Evolutionary conservation across 768 basidiomycete species (phyloP).

Genomic region (Cyathus striatus): DNA sequence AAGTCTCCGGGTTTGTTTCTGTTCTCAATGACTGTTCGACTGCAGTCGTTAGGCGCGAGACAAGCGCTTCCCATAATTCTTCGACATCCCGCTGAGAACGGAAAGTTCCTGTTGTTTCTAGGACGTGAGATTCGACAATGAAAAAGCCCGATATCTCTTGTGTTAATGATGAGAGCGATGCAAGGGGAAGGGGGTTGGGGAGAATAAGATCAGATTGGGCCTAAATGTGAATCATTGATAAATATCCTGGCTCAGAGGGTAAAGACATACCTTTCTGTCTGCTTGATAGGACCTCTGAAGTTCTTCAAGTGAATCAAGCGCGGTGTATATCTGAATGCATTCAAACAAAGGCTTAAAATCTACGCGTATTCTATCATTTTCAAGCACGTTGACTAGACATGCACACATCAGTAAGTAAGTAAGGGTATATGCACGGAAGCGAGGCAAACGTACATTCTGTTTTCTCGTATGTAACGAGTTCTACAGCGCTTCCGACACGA

Average conservation of each 20-base stretch:
- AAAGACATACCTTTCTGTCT: constrained; percentile 73
- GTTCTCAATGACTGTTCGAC: constrained; percentile 68
- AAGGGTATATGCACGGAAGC: too few relatives aligned
- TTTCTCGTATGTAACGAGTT: constrained; percentile 88
- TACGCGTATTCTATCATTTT: constrained; percentile 82
- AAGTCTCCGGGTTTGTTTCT: constrained; percentile 78
- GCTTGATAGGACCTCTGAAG: constrained; percentile 91
- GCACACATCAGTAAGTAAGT: background rate
- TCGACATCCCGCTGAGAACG: constrained; percentile 90
- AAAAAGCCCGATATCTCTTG: constrained; percentile 98
- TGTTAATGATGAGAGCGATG: constrained; percentile 68
- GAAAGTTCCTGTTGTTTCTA: constrained; percentile 84
- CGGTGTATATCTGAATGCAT: constrained; percentile 94
- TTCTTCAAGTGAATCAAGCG: constrained; percentile 86
- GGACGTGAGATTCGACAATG: constrained; percentile 90
- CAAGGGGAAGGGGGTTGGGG: constrained; percentile 62
- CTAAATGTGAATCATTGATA: constrained; percentile 32
- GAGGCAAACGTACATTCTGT: constrained; percentile 71
- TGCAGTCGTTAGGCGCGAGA: constrained; percentile 64
- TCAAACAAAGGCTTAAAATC: constrained; percentile 95
- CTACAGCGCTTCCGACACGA: constrained; percentile 87
- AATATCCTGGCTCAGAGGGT: background rate
- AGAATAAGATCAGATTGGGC: constrained; percentile 97
- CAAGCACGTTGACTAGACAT: constrained; percentile 81
- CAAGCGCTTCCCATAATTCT: constrained; percentile 89